Evolutionary conservation across 305 asterid species (phyloP), one percentile per base, ranked within the genome.

Genomic region (Galium porrigens): DNA sequence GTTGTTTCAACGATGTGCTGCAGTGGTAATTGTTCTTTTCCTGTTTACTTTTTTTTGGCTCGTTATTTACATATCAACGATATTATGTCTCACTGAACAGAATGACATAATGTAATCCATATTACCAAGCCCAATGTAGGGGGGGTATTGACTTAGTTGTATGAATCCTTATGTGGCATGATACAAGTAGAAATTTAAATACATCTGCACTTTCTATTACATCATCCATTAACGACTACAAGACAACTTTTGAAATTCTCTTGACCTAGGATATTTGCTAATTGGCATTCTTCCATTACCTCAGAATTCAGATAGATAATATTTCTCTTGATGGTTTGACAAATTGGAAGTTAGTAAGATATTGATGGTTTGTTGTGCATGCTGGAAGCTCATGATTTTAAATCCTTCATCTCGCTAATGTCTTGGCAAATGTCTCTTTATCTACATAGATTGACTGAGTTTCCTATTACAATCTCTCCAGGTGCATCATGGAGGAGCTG

Each of bases 401-500:
- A 53, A 53, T 25, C 30, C 32, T 53, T 53, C 14, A 22, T 22
- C 58, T 27, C 37, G 4, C 12, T 5, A 1, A 32, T n/a, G 57
- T n/a, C 11, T 1, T 29, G 41, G 30, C 3, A 3, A 29, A 3
- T 10, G 0, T 60, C 61, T 12, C 49, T 68, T 22, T 58, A 10
- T 11, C 6, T 30, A 0, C 18, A 1, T n/a, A 1, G 7, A 22
- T n/a, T 15, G 11, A 30, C 27, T 44, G n/a, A 33, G 18, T 53
- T 41, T 7, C 12, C 58, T 49, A 15, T 30, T 32, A 20, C 27
- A 8, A 60, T 61, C 68, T 59, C 72, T 55, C 42, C 76, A 91
- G 96, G 96, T 91, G 61, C 98, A 91, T 76, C 96, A 91, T 70
- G 98, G 96, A 61, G 98, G 98, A 61, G 98, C 98, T 36, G 96